Evolutionary conservation across 2,329 filamentous ascomycete species (phyloP).

Genomic region (Coniochaeta ligniaria): DNA sequence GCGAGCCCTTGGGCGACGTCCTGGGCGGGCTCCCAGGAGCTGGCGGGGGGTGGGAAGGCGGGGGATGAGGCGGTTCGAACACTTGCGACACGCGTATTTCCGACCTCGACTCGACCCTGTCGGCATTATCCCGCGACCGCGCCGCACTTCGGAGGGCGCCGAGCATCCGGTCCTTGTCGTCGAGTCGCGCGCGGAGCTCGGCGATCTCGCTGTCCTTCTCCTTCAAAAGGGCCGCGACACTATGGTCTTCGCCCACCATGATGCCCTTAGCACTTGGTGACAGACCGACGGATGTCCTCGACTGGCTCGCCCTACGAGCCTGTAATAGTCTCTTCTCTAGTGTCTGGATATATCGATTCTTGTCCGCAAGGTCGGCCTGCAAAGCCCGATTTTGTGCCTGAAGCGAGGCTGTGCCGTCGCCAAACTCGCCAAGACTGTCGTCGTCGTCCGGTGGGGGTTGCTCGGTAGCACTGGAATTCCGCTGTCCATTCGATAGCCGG

Average conservation of each 20-base stretch:
- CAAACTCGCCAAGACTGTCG: slow-evolving; percentile 72
- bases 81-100: slow-evolving; percentile 25
- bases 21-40: slow-evolving; percentile 10
- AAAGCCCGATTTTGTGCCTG: slow-evolving; percentile 84
- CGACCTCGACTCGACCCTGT: slow-evolving; percentile 34
- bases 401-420: slow-evolving; percentile 76
- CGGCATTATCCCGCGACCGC: slow-evolving; percentile 76
- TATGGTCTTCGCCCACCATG: slow-evolving; percentile 72
- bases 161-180: slow-evolving; percentile 95
- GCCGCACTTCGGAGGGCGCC: slow-evolving; percentile 77
- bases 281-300: slow-evolving; percentile 72
- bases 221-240: slow-evolving; percentile 62
- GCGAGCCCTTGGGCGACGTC: background rate
- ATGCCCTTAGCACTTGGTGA: slow-evolving; percentile 48
- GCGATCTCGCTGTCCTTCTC: slow-evolving; percentile 93
- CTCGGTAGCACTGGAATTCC: slow-evolving; percentile 33
- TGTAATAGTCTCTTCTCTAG: slow-evolving; percentile 89
- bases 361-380: slow-evolving; percentile 91
- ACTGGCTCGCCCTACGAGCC: slow-evolving; percentile 82
- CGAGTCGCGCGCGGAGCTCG: slow-evolving; percentile 78
- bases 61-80: slow-evolving; percentile 17
- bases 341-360: slow-evolving; percentile 92
- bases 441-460: slow-evolving; percentile 45
- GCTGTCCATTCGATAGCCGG: slow-evolving; percentile 40
- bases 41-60: slow-evolving; percentile 14